Evolutionary conservation across 176 grass and related monocot species (phyloP).

Genomic region (Thinopyrum elongatum): DNA sequence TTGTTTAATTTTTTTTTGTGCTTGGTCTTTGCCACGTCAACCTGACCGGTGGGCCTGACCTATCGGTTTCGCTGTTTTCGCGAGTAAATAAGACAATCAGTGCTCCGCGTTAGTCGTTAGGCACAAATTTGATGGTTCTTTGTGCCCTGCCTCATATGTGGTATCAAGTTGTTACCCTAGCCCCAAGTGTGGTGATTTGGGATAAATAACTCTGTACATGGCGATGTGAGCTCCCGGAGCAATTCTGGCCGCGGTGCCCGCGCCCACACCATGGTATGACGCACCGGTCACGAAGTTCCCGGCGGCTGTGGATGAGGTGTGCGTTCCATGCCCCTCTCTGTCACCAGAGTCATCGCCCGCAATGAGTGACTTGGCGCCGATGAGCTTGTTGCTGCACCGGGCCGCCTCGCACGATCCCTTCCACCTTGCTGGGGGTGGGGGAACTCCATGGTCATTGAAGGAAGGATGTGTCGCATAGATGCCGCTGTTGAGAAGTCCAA

Average conservation of each 20-base stretch:
- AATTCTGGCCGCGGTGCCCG: conserved; percentile 22
- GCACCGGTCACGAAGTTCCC: conserved; percentile 20
- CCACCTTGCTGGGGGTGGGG: conserved; percentile 14
- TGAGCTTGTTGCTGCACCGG: conserved; percentile 43
- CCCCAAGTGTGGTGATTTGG: too few relatives aligned
- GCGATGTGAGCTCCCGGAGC: conserved; percentile 51
- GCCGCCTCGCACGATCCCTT: conserved; percentile 24
- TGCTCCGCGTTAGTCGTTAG: too few relatives aligned
- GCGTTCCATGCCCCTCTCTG: not conserved
- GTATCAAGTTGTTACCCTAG: too few relatives aligned
- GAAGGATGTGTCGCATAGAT: conserved; percentile 29
- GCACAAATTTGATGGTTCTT: too few relatives aligned
- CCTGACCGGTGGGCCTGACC: too few relatives aligned
- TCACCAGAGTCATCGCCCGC: not conserved
- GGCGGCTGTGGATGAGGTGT: conserved; percentile 40
- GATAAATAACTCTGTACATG: too few relatives aligned
- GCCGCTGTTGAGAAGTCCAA: conserved; percentile 54
- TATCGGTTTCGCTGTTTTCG: too few relatives aligned
- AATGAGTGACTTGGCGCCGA: conserved; percentile 17
- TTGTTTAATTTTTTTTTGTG: too few relatives aligned
- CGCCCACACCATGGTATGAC: not conserved
- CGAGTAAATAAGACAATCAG: too few relatives aligned
- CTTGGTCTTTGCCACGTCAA: too few relatives aligned
- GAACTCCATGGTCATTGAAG: not conserved
- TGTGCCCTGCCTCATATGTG: too few relatives aligned